A percentile compares a stretch with the other conserved stretches of the same genome.
phyloP scores from a whole-genome alignment of 148 eudicot genomes.

The Fagopyrum homotropicum region DNA sequence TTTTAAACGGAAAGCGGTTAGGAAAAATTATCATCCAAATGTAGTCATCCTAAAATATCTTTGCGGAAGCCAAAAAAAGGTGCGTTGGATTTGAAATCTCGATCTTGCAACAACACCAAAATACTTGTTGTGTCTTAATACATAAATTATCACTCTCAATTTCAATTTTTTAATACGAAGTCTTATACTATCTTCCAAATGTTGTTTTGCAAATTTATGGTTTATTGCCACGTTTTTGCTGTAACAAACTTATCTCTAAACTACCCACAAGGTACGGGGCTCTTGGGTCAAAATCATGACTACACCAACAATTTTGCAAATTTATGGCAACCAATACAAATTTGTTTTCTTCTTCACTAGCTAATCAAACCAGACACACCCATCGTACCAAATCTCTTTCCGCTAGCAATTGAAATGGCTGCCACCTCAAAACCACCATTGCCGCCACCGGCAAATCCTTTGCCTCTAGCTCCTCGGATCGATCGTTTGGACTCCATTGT shows the following conservation, averaged over 20 bases:
- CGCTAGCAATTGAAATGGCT: neutral
- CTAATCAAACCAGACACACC: neutral
- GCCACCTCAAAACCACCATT: neutral
- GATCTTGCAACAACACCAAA: too few species aligned
- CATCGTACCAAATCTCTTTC: neutral
- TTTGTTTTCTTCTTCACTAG: neutral
- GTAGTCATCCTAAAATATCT: too few species aligned
- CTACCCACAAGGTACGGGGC: neutral
- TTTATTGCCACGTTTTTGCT: constrained; percentile 4
- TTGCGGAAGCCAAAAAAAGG: too few species aligned
- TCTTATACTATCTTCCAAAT: too few species aligned
- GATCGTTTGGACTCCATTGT: constrained; percentile 42
- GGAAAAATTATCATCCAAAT: too few species aligned
- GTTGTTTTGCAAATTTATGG: too few species aligned
- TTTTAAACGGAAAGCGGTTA: too few species aligned
- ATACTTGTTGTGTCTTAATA: too few species aligned
- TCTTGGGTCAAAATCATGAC: constrained; percentile 5
- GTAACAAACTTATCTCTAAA: constrained; percentile 3
- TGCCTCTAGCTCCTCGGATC: constrained; percentile 31
- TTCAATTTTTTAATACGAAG: too few species aligned
- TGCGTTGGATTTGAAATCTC: too few species aligned
- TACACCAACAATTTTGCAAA: constrained; percentile 1
- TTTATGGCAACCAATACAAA: neutral
- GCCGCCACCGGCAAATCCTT: neutral
- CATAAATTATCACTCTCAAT: too few species aligned